Evolutionary conservation across 495 filamentous ascomycete genomes (phyloP).

Genomic region (Aspergillus sparsus): DNA sequence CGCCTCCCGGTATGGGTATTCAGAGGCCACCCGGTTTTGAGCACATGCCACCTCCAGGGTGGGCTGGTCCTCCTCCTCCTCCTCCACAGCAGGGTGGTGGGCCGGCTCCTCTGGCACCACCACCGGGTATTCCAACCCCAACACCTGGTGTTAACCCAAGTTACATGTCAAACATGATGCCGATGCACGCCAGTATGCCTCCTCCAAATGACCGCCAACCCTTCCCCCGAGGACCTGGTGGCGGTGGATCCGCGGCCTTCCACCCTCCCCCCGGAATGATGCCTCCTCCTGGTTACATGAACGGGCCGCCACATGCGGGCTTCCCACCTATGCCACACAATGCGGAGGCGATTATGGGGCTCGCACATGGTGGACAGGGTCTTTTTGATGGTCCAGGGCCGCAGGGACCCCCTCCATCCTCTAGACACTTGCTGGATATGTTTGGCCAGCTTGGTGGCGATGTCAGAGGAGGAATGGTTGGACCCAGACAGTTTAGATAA

Average conservation of each 20-base stretch:
- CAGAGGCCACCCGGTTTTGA: constrained; percentile 54
- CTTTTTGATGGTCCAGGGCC: constrained; percentile 45
- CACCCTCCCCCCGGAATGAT: constrained; percentile 51
- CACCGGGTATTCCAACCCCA: constrained; percentile 48
- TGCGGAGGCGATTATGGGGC: constrained; percentile 45
- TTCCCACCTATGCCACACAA: constrained; percentile 51
- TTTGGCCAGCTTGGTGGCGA: constrained; percentile 46
- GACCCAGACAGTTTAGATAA: constrained; percentile 44
- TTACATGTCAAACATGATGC: constrained; percentile 49
- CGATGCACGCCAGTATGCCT: constrained; percentile 42
- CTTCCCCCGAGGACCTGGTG: constrained; percentile 39
- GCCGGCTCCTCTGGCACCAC: constrained; percentile 44
- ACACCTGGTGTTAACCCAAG: constrained; percentile 42
- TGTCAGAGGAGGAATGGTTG: constrained; percentile 43
- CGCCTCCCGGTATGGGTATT: constrained; percentile 41
- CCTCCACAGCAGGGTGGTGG: constrained; percentile 42
- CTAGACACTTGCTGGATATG: constrained; percentile 49
- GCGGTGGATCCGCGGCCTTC: constrained; percentile 23
- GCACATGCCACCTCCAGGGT: constrained; percentile 47
- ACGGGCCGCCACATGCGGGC: constrained; percentile 45
- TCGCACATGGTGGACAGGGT: constrained; percentile 36
- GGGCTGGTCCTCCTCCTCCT: constrained; percentile 38
- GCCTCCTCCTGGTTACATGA: constrained; percentile 54
- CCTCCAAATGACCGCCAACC: constrained; percentile 41
- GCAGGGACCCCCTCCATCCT: constrained; percentile 46